Percentiles rank a stretch among this genome's conserved stretches.
These are phyloP conservation scores for Bondarzewia mesenterica DNA, from an alignment of 1,284 basidiomycete genomes.

Conservation along the genomic window DNA sequence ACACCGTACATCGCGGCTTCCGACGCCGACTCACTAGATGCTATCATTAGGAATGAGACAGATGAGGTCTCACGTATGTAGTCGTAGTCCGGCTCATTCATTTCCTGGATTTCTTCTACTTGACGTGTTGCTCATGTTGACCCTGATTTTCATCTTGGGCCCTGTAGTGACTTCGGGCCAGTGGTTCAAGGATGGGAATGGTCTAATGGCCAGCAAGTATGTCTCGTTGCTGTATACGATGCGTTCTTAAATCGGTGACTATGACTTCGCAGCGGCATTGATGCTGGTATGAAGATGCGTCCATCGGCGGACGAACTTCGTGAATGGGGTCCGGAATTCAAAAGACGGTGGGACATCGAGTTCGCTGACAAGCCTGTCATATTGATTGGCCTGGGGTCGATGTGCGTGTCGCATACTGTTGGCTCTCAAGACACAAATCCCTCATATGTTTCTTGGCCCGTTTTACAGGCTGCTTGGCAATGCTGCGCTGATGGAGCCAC, in stretches of 20 bases:
- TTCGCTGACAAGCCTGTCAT: slow-evolving; percentile 43
- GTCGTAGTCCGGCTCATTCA: neutral
- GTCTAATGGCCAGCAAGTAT: slow-evolving; percentile 44
- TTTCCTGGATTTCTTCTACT: neutral
- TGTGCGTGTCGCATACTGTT: slow-evolving; percentile 21
- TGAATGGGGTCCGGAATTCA: slow-evolving; percentile 35
- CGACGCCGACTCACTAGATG: slow-evolving; percentile 14
- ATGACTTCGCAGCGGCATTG: slow-evolving; percentile 25
- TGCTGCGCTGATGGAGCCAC: slow-evolving; percentile 13
- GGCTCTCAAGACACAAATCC: slow-evolving; percentile 5
- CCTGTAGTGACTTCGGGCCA: slow-evolving; percentile 11
- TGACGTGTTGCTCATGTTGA: no score
- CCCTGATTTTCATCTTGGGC: no score
- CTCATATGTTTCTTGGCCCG: no score
- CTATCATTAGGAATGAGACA: slow-evolving; percentile 9
- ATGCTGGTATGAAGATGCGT: slow-evolving; percentile 41
- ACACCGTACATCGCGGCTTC: slow-evolving; percentile 10
- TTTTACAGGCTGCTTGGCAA: slow-evolving; percentile 22
- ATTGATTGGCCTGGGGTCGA: slow-evolving; percentile 22
- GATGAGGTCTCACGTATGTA: slow-evolving; percentile 9
- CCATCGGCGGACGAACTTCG: slow-evolving; percentile 35
- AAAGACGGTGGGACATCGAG: slow-evolving; percentile 31
- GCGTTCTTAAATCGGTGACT: neutral
- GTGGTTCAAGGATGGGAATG: slow-evolving; percentile 37
- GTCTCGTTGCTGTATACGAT: neutral